Base-by-base conservation (phyloP, 1,139 yeast genomes). In the Candida frijolesensis region DNA sequence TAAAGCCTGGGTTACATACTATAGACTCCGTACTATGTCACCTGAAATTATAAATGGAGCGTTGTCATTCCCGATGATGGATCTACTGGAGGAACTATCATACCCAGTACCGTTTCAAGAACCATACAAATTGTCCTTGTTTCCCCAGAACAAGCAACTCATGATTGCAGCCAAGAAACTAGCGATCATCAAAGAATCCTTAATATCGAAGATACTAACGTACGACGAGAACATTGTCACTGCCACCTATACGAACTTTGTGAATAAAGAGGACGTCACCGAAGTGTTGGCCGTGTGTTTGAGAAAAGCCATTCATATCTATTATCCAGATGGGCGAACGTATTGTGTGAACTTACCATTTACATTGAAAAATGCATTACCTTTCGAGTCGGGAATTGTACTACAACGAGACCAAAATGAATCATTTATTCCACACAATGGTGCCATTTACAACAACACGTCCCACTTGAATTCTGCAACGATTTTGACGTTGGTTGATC, bases 271-370 rank as follows among this genome's bases (percentile, higher is more conserved):
- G 4, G 37, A 27, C 9, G 16, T 49, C 18, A 18, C 49, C 1
- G 46, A 39, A 14, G 55, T 49, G 1, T 37, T 85, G 50, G 84
- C 76, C 7, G 79, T 85, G 4, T 75, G 85, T 47, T 63, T 83
- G 45, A 62, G 64, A 42, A 82, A 78, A 51, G 70, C 80, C 4
- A 82, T 83, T 0, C 72, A 84, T 54, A 72, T 87, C 1, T 87
- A 86, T 64, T 79, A 77, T 54, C 68, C 70, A 2, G 80, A 79
- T 56, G 91, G 92, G 2, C 72, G 80, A 35, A 73, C 80, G 2
- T 80, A 82, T 58, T 74, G 80, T 4, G 78, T 84, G 27, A 83
- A 82, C 56, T 76, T 89, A 52, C 92, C 96, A 0, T 87, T 88
- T 55, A 66, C 68, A 5, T 74, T 87, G 43, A 74, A 71, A 44